Base-by-base conservation (phyloP, 2,329 filamentous ascomycete genomes). In the Harringtonia lauricola region DNA sequence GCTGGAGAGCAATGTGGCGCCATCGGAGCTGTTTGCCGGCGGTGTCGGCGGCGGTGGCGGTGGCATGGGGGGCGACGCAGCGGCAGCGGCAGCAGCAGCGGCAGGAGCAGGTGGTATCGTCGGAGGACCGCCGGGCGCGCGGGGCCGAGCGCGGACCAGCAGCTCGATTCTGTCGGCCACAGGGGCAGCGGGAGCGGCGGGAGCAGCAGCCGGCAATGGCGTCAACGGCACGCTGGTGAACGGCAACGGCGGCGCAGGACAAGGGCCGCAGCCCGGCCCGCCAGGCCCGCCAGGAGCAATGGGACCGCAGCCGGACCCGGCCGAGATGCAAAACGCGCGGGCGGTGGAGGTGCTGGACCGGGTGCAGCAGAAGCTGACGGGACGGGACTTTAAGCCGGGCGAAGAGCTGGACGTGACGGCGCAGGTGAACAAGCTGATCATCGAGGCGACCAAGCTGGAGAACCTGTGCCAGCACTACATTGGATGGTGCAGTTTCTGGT, bases 401-500 rank as follows among this genome's bases (percentile, higher is more conserved):
- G 84, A 94, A 55, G 90, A 96, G 64, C 72, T 98, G 50, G 82
- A 81, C 46, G 81, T 94, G 19, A 80, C 86, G 44, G 79, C 79
- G 49, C 92, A 99, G 65, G 94, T 98, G 6, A 90, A 95, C 63
- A 90, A 94, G 62, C 68, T 99, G 55, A 84, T 99, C 54, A 82
- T 84, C 49, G 90, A 98, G 68, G 92, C 92, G 19, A 98, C 92
- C 8, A 95, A 92, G 58, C 71, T 96, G 55, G 92, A 96, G 73
- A 96, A 96, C 61, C 69, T 98, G 49, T 98, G 92, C 61, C 92
- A 96, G 70, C 92, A 96, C 68, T 98, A 95, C 62, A 95, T 96
- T 55, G 92, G 92, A 51, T 96, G 90, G 90, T 96, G 90, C 66
- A 94, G 86, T 64, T 96, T 95, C 73, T 96, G 90, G 90, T 96